Percentiles rank a stretch among this genome's conserved stretches.
These are phyloP conservation scores for Corynascus novoguineensis DNA, from an alignment of 495 filamentous ascomycete species.

Conservation along the genomic window DNA sequence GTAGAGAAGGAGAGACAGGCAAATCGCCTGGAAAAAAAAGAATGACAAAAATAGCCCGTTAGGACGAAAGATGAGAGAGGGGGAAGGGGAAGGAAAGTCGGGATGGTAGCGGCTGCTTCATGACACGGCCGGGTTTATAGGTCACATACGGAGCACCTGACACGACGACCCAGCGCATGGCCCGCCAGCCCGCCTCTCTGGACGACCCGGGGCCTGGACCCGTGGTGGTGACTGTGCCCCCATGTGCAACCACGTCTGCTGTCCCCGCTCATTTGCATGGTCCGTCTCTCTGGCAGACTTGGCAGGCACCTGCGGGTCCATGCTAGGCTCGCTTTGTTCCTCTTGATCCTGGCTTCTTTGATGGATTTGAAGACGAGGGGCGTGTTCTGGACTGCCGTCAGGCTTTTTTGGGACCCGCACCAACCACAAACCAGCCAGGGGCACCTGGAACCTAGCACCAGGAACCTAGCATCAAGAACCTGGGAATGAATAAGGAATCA, in stretches of 20 bases:
- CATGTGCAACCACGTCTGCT: neutral
- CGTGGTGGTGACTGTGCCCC: neutral
- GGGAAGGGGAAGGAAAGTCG: neutral
- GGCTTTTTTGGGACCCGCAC: neutral
- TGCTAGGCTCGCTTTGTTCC: neutral
- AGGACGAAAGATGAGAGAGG: neutral
- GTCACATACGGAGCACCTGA: no score
- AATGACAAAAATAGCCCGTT: constrained; percentile 3
- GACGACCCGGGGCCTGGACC: constrained; percentile 1
- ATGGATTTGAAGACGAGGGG: neutral
- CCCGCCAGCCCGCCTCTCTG: constrained; percentile 1
- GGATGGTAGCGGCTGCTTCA: neutral
- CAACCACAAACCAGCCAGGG: neutral
- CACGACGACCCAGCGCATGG: no score
- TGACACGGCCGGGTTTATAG: constrained; percentile 8
- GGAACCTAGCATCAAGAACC: no score
- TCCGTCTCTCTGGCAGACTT: neutral
- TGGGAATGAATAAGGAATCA: no score
- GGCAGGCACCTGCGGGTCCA: neutral
- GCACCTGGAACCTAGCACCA: neutral
- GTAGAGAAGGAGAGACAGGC: constrained; percentile 14
- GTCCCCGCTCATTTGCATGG: constrained; percentile 8
- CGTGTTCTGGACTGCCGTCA: neutral
- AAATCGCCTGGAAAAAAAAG: constrained; percentile 9
- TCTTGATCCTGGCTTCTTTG: neutral